Evolutionary conservation across 1,139 yeast genomes (phyloP), one percentile per base, ranked within the genome.

Genomic region (Yamadazyma trypodendri): DNA sequence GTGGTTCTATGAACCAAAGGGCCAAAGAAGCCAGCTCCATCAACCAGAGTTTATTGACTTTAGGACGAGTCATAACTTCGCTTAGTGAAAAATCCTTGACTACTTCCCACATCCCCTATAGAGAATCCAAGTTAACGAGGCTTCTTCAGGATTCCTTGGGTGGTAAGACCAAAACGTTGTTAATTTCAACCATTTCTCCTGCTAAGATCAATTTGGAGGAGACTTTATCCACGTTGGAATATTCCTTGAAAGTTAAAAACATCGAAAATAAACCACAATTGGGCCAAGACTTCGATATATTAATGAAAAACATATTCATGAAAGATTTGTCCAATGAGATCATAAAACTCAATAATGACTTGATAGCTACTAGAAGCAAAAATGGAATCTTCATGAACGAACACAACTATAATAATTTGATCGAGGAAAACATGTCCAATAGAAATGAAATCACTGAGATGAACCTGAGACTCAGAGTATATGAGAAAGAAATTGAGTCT

Each of bases 21-120:
- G 95, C 95, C 0, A 78, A 86, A 47, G 96, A 87, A 58, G 96
- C 96, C 2, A 96, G 95, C 2, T 77, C 83, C 51, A 89, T 89
- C 37, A 89, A 89, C 58, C 94, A 87, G 57, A 82, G 92, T 44
- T 68, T 89, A 40, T 62, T 88, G 28, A 83, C 96, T 0, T 69
- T 89, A 34, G 97, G 96, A 0, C 66, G 95, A 38, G 96, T 89
- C 1, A 88, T 89, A 28, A 87, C 82, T 52, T 73, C 85, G 1
- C 68, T 88, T 33, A 61, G 69, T 36, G 72, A 59, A 27, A 50
- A 17, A 24, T 37, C 44, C 23, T 28, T 41, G 15, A 40, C 30
- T 16, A 18, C 32, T 8, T 49, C 42, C 14, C 94, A 85, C 59
- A 76, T 88, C 13, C 96, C 97, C 0, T 89, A 87, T 54, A 68